Evolutionary conservation across 2,329 filamentous ascomycete genomes (phyloP).

Genomic region (Epichloe brachyelytri): DNA sequence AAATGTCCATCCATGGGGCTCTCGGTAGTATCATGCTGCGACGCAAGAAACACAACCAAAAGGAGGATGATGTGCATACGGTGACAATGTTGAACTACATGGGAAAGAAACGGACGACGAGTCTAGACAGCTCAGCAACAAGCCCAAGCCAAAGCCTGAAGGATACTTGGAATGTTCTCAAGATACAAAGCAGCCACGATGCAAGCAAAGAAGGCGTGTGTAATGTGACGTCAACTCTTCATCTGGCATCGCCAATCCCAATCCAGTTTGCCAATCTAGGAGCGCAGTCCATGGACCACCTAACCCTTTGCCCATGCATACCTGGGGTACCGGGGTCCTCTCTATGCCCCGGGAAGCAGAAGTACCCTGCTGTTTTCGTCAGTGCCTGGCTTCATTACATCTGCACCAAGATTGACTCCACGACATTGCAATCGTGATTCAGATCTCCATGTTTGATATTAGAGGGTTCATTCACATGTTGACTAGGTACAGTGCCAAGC

Average conservation of each 20-base stretch:
- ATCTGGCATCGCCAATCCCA: neutral
- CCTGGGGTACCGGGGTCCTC: too few relatives aligned
- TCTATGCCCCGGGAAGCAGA: slow-evolving; percentile 6
- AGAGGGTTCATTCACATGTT: too few relatives aligned
- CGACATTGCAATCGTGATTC: too few relatives aligned
- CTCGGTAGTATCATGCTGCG: neutral
- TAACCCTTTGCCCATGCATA: too few relatives aligned
- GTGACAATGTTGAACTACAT: neutral
- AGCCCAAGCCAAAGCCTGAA: neutral
- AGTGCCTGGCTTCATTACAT: slow-evolving; percentile 32
- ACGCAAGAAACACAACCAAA: neutral
- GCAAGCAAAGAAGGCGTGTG: too few relatives aligned
- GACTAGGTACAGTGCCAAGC: too few relatives aligned
- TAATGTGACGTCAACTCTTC: neutral
- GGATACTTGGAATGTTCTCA: neutral
- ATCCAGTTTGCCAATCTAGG: neutral
- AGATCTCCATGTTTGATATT: too few relatives aligned
- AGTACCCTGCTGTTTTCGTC: slow-evolving; percentile 38
- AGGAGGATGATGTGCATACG: neutral
- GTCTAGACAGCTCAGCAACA: too few relatives aligned
- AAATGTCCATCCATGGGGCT: neutral
- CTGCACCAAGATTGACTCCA: too few relatives aligned
- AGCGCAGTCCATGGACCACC: neutral
- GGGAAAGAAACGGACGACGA: neutral
- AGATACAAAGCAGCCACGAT: neutral